Evolutionary conservation across 1,139 yeast species (phyloP).

Genomic region (Magnusiomyces sp.): DNA sequence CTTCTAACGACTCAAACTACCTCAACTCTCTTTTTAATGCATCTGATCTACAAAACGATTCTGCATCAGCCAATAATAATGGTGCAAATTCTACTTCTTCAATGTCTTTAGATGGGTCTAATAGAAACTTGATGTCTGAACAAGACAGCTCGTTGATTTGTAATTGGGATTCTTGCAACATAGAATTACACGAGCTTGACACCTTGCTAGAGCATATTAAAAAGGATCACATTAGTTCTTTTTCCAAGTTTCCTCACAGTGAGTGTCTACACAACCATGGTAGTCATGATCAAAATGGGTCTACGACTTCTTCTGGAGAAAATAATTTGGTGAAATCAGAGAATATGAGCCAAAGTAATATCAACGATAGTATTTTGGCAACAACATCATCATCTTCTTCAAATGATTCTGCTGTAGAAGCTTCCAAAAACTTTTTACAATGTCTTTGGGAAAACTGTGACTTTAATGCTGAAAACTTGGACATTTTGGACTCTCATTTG

Average conservation of each 20-base stretch:
- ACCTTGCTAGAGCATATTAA: slow-evolving; percentile 32
- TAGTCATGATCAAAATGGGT: neutral
- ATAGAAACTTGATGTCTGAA: slow-evolving; percentile 11
- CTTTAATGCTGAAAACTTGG: slow-evolving; percentile 19
- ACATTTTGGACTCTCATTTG: slow-evolving; percentile 38
- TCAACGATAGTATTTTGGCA: slow-evolving; percentile 3
- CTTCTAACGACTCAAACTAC: neutral
- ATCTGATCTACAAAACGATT: neutral
- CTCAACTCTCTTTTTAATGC: neutral
- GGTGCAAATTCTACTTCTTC: neutral
- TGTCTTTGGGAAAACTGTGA: slow-evolving; percentile 31
- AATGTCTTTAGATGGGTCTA: neutral
- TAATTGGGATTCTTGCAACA: slow-evolving; percentile 36
- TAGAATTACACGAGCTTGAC: slow-evolving; percentile 26
- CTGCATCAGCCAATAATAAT: neutral
- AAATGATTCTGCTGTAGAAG: slow-evolving; percentile 7
- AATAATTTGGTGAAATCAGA: neutral
- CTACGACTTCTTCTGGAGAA: too few relatives aligned
- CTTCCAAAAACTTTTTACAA: slow-evolving; percentile 13
- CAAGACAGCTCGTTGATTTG: slow-evolving; percentile 18
- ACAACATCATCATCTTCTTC: slow-evolving; percentile 5
- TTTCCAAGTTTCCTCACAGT: slow-evolving; percentile 17
- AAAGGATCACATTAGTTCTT: slow-evolving; percentile 26
- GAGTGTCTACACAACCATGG: slow-evolving; percentile 5
- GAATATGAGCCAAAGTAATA: neutral